These are phyloP conservation scores for Spizellomyces punctatus DNA, from an alignment of 192 early-diverging fungal genomes.

Conservation along the genomic window DNA sequence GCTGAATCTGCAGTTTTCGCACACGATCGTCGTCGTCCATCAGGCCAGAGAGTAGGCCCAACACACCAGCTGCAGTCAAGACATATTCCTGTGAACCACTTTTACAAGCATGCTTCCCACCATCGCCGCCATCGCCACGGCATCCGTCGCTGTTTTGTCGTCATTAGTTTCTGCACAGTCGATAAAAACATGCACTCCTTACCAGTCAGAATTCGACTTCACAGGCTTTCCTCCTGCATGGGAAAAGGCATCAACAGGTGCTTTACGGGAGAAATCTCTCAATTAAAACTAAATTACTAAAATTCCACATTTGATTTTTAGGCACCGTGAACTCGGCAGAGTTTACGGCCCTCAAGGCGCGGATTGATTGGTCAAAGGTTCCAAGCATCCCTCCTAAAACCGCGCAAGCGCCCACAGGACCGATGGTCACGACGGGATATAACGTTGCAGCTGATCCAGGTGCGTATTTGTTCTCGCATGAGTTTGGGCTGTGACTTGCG, in stretches of 20 bases:
- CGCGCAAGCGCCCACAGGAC: not conserved
- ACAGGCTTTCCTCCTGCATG: not conserved
- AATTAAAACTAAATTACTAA: no score
- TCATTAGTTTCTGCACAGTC: no score
- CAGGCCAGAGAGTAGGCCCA: no score
- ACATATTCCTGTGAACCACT: no score
- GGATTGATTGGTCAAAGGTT: not conserved
- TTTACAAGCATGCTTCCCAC: no score
- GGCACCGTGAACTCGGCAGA: not conserved
- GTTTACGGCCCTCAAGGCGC: not conserved
- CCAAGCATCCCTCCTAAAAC: not conserved
- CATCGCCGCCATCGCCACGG: no score
- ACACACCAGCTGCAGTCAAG: no score
- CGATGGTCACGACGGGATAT: not conserved
- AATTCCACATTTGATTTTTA: not conserved
- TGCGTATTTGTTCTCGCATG: not conserved
- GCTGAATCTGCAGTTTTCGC: no score
- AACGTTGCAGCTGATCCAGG: not conserved
- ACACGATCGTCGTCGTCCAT: no score
- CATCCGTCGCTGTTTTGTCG: no score
- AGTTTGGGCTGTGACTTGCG: not conserved
- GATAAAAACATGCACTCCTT: not conserved
- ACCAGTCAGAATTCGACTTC: not conserved
- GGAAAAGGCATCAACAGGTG: not conserved
- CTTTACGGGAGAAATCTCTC: not conserved